phyloP scores from a whole-genome alignment of 768 basidiomycete genomes.

The Tricholoma sp. region DNA sequence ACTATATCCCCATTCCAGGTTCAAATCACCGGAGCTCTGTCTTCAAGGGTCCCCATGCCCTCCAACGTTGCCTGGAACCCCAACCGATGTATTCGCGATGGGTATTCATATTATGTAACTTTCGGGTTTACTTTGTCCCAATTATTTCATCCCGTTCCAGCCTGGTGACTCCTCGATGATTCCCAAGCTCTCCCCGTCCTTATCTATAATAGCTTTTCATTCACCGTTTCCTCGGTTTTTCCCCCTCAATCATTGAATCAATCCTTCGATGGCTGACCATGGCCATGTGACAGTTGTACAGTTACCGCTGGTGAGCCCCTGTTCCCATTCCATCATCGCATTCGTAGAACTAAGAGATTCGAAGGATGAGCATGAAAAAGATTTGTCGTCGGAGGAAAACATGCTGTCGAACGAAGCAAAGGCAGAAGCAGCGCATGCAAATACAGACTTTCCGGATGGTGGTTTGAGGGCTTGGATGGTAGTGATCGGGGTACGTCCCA shows the following conservation, averaged over 20 bases:
- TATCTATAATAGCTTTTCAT: not conserved
- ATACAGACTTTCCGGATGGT: slow-evolving; percentile 34
- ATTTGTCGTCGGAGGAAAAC: not conserved
- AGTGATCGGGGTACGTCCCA: slow-evolving; percentile 33
- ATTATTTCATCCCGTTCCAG: too few species aligned
- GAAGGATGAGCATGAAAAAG: not conserved
- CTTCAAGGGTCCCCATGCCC: too few species aligned
- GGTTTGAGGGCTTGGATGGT: slow-evolving; percentile 41
- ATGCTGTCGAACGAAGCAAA: not conserved
- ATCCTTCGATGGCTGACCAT: not conserved
- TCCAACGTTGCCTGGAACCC: too few species aligned
- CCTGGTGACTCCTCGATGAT: not conserved
- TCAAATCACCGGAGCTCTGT: too few species aligned
- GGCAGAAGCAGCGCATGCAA: slow-evolving; percentile 1
- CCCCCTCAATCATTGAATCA: not conserved
- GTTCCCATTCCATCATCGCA: not conserved
- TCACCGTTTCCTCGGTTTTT: too few species aligned
- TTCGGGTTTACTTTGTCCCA: too few species aligned
- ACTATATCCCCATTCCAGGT: too few species aligned
- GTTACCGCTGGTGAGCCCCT: not conserved
- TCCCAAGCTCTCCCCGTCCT: too few species aligned
- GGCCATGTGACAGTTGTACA: not conserved
- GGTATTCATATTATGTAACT: too few species aligned
- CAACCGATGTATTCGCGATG: too few species aligned
- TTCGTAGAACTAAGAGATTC: not conserved